These are phyloP conservation scores for Albugo laibachii DNA, from an alignment of 352 stramenopile genomes.

Conservation along the genomic window DNA sequence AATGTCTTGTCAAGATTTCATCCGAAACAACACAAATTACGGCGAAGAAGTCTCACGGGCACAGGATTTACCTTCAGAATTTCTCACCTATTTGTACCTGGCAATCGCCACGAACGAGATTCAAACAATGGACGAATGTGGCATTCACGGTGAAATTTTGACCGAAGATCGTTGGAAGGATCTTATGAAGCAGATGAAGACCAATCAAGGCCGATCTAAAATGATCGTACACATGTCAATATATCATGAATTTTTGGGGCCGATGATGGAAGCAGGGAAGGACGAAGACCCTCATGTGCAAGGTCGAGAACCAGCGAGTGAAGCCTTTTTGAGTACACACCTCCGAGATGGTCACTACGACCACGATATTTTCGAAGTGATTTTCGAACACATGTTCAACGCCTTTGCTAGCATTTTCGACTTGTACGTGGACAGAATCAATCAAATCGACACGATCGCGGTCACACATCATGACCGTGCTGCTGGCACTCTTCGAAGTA, in stretches of 20 bases:
- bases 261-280: not conserved
- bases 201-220: constrained; percentile 26
- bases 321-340: not conserved
- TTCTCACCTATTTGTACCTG: constrained; percentile 51
- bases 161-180: constrained; percentile 67
- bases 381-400: constrained; percentile 24
- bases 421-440: constrained; percentile 37
- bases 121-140: constrained; percentile 63
- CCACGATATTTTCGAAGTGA: constrained; percentile 41
- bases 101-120: constrained; percentile 57
- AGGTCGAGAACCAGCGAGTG: constrained; percentile 3
- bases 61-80: constrained; percentile 44
- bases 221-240: constrained; percentile 36
- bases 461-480: not conserved
- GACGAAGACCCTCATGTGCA: not conserved
- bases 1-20: constrained; percentile 74
- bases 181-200: constrained; percentile 48
- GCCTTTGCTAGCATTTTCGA: constrained; percentile 58
- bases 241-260: constrained; percentile 4
- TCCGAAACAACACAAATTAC: constrained; percentile 83
- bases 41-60: constrained; percentile 62
- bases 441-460: constrained; percentile 22
- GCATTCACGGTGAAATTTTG: constrained; percentile 43
- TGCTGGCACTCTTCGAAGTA: not conserved
- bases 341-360: constrained; percentile 23